phyloP scores from a whole-genome alignment of 2,329 filamentous ascomycete genomes.

The Clonostachys rhizophaga region DNA sequence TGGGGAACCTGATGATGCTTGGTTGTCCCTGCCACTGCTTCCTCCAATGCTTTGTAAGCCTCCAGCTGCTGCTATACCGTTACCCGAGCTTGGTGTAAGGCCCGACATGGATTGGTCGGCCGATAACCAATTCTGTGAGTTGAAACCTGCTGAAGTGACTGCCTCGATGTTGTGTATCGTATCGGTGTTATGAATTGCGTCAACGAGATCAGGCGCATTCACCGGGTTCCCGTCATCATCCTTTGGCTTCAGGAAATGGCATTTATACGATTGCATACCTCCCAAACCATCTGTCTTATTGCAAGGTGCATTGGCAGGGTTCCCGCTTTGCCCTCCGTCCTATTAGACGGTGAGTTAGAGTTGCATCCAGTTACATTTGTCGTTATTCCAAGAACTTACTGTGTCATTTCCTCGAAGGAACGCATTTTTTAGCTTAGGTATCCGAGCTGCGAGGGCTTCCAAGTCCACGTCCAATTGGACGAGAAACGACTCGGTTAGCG shows the following conservation, averaged over 20 bases:
- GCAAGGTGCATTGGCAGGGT: constrained; percentile 10
- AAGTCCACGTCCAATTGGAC: constrained; percentile 91
- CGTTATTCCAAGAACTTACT: constrained; percentile 28
- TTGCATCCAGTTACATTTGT: neutral
- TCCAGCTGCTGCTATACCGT: constrained; percentile 24
- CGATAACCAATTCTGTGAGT: constrained; percentile 28
- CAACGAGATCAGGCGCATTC: constrained; percentile 31
- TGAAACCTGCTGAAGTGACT: constrained; percentile 11
- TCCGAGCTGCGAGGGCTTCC: constrained; percentile 63
- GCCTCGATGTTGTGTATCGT: no score
- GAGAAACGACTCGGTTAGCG: constrained; percentile 89
- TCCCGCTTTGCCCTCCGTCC: neutral
- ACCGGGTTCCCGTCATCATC: constrained; percentile 34
- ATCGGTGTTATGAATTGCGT: constrained; percentile 16
- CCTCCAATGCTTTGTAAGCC: neutral
- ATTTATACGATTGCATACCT: constrained; percentile 39
- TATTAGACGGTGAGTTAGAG: no score
- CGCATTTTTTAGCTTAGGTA: constrained; percentile 49
- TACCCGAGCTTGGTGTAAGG: constrained; percentile 24
- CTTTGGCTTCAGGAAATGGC: constrained; percentile 31
- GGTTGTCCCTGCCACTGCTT: constrained; percentile 30
- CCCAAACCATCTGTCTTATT: constrained; percentile 26
- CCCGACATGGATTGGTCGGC: constrained; percentile 31
- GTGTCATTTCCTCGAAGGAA: constrained; percentile 49
- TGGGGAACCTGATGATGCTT: constrained; percentile 42